phyloP scores from a whole-genome alignment of 1,284 basidiomycete genomes.

The Chiua sp. region DNA sequence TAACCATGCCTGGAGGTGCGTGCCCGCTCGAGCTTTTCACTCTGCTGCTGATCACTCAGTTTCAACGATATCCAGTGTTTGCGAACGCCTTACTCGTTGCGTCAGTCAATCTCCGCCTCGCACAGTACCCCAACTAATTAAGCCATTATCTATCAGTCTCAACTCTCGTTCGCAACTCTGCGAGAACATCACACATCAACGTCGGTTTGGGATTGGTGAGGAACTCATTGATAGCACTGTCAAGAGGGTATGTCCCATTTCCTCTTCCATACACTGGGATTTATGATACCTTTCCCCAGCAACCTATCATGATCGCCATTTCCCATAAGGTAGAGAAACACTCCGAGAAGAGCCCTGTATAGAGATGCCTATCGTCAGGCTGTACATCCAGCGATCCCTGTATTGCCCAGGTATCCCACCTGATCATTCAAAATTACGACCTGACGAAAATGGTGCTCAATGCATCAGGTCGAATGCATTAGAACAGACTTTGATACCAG shows the following conservation, averaged over 20 bases:
- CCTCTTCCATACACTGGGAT: no score
- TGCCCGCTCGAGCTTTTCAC: neutral
- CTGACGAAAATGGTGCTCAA: neutral
- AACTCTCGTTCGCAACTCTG: conserved; percentile 16
- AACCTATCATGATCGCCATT: conserved; percentile 25
- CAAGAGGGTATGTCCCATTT: conserved; percentile 10
- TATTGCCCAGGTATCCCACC: no score
- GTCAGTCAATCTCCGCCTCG: conserved; percentile 11
- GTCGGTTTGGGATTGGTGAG: conserved; percentile 2
- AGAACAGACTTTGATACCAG: no score
- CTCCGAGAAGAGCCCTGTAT: conserved; percentile 17
- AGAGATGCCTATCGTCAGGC: neutral
- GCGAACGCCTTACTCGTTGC: conserved; percentile 23
- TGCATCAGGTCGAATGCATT: no score
- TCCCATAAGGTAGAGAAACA: conserved; percentile 17
- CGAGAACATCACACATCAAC: conserved; percentile 22
- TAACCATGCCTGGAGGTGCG: conserved; percentile 26
- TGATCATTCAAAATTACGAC: neutral
- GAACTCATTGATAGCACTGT: conserved; percentile 10
- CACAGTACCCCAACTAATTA: conserved; percentile 2
- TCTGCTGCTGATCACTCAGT: neutral
- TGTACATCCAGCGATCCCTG: no score
- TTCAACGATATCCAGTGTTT: conserved; percentile 17
- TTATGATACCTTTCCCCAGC: conserved; percentile 9
- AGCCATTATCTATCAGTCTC: conserved; percentile 8